Evolutionary conservation across 2,329 filamentous ascomycete species (phyloP).

Genomic region (Celoporthe dispersa): DNA sequence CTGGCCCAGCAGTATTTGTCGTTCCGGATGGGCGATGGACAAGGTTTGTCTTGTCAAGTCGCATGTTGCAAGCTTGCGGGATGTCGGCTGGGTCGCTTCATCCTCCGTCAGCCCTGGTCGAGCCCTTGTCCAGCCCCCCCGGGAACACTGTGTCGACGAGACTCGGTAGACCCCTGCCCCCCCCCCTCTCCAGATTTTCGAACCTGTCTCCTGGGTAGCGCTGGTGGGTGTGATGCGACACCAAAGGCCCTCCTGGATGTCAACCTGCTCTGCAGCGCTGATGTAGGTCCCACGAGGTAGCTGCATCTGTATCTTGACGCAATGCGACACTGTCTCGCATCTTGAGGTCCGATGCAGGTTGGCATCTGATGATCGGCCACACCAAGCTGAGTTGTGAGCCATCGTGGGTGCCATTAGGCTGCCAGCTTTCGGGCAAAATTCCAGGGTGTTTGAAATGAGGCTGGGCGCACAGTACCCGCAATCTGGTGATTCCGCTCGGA

Average conservation of each 20-base stretch:
- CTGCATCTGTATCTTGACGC: conserved; percentile 20
- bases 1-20: neutral
- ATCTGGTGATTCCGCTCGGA: conserved; percentile 4
- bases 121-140: conserved; percentile 3
- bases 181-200: neutral
- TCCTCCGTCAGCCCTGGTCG: conserved; percentile 20
- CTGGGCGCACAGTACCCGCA: conserved; percentile 13
- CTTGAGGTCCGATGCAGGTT: conserved; percentile 23
- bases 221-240: conserved; percentile 4
- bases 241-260: neutral
- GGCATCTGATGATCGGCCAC: conserved; percentile 21
- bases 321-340: conserved; percentile 24
- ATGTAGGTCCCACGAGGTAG: conserved; percentile 16
- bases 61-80: neutral
- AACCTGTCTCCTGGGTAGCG: neutral
- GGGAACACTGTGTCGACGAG: neutral
- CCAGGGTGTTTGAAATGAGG: conserved; percentile 8
- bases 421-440: conserved; percentile 18
- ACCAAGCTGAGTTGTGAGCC: conserved; percentile 27
- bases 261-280: neutral
- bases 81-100: conserved; percentile 24
- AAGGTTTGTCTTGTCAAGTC: neutral
- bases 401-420: conserved; percentile 23
- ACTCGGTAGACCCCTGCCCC: neutral
- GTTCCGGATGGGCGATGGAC: conserved; percentile 4